A percentile compares a stretch with the other conserved stretches of the same genome.
phyloP scores from a whole-genome alignment of 495 filamentous ascomycete species.

The Tuber aestivum region DNA sequence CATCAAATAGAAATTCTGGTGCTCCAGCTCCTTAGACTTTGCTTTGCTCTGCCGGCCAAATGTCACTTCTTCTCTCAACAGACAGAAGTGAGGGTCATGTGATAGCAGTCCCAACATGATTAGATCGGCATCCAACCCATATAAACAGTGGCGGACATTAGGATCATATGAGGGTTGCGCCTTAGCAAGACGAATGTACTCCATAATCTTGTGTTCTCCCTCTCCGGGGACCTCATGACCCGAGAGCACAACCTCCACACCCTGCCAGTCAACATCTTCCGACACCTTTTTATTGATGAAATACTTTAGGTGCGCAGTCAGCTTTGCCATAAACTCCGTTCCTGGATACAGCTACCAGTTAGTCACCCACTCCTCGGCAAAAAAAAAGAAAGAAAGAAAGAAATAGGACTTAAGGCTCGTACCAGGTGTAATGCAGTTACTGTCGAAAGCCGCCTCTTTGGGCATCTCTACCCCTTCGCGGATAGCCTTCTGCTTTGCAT shows the following conservation, averaged over 20 bases:
- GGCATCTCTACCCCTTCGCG: conserved; percentile 83
- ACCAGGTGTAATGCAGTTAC: conserved; percentile 97
- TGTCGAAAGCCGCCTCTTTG: conserved; percentile 93
- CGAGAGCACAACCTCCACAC: conserved; percentile 88
- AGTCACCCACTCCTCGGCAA: conserved; percentile 15
- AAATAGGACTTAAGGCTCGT: conserved; percentile 5
- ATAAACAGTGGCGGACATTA: conserved; percentile 95
- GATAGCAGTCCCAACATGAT: conserved; percentile 97
- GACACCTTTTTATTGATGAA: conserved; percentile 98
- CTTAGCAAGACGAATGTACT: conserved; percentile 95
- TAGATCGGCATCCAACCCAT: conserved; percentile 93
- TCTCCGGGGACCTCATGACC: conserved; percentile 99
- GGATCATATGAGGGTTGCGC: conserved; percentile 87
- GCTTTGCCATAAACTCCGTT: conserved; percentile 95
- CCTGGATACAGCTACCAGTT: conserved; percentile 32
- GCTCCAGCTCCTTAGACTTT: conserved; percentile 92
- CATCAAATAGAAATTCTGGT: conserved; percentile 98
- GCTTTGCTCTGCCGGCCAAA: conserved; percentile 80
- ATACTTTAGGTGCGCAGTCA: conserved; percentile 91
- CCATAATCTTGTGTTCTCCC: conserved; percentile 99
- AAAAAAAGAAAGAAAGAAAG: not conserved
- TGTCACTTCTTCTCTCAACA: conserved; percentile 94
- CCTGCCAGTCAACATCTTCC: conserved; percentile 95
- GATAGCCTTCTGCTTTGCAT: conserved; percentile 82
- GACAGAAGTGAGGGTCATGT: conserved; percentile 96